These are phyloP conservation scores for Ceratocystis alfenasii DNA, from an alignment of 2,329 filamentous ascomycete species.

Conservation along the genomic window DNA sequence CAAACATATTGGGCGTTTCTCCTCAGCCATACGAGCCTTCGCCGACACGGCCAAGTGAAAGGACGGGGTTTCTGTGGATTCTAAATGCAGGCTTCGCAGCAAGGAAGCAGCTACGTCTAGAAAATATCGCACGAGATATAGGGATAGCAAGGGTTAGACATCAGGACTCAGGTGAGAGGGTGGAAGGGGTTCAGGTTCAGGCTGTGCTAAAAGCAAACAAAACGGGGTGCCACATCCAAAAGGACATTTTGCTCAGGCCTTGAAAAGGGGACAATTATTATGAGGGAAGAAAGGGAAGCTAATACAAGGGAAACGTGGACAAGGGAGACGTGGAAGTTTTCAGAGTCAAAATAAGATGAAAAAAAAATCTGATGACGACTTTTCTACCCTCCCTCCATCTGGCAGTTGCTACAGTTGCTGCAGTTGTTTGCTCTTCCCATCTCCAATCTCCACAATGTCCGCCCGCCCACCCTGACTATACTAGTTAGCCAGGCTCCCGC, in stretches of 20 bases:
- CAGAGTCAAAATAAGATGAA: not conserved
- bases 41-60: not conserved
- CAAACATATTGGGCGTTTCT: slow-evolving; percentile 4
- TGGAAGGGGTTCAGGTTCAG: not conserved
- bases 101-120: not conserved
- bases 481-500: not conserved
- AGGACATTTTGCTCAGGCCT: not conserved
- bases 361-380: not conserved
- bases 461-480: too few relatives aligned
- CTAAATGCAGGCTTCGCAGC: not conserved
- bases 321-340: not conserved
- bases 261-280: not conserved
- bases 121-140: slow-evolving; percentile 2
- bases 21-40: not conserved
- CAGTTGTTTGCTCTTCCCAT: not conserved
- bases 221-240: not conserved
- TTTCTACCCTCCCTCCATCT: not conserved
- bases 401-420: too few relatives aligned
- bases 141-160: not conserved
- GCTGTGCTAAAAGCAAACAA: not conserved
- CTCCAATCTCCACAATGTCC: not conserved
- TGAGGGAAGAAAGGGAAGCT: not conserved
- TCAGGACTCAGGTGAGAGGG: not conserved
- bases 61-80: not conserved
- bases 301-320: not conserved